phyloP scores from a whole-genome alignment of 176 grass and related monocot species.

The Carex cristatella region DNA sequence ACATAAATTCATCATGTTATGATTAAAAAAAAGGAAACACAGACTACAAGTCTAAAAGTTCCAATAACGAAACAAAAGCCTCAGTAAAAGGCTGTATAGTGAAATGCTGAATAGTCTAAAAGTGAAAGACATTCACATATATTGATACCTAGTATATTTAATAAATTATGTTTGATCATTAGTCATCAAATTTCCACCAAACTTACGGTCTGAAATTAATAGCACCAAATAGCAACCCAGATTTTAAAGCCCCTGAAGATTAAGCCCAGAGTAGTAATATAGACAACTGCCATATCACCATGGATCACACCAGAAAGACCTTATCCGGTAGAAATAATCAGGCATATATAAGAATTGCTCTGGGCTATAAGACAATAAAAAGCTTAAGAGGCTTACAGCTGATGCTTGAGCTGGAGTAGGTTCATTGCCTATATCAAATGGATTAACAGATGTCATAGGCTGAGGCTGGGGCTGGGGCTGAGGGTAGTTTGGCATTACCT shows the following conservation, averaged over 20 bases:
- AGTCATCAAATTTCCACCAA: background rate
- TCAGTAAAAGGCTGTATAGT: background rate
- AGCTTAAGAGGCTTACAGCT: constrained; percentile 24
- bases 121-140: background rate
- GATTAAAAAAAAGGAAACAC: constrained; percentile 6
- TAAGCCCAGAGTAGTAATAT: background rate
- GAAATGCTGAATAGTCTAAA: background rate
- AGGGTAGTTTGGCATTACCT: constrained; percentile 63
- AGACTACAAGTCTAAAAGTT: background rate
- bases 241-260: background rate
- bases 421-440: constrained; percentile 78
- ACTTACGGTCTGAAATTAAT: background rate
- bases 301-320: background rate
- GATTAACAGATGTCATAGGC: constrained; percentile 59
- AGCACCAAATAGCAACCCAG: background rate
- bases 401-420: constrained; percentile 43
- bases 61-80: background rate
- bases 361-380: constrained; percentile 16
- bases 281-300: background rate
- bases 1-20: constrained; percentile 6
- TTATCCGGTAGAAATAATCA: constrained; percentile 15
- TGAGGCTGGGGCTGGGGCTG: constrained; percentile 38
- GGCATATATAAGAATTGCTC: background rate
- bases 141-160: background rate
- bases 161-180: background rate